Evolutionary conservation across 768 basidiomycete species (phyloP).

Genomic region (Boletus sensibilis): DNA sequence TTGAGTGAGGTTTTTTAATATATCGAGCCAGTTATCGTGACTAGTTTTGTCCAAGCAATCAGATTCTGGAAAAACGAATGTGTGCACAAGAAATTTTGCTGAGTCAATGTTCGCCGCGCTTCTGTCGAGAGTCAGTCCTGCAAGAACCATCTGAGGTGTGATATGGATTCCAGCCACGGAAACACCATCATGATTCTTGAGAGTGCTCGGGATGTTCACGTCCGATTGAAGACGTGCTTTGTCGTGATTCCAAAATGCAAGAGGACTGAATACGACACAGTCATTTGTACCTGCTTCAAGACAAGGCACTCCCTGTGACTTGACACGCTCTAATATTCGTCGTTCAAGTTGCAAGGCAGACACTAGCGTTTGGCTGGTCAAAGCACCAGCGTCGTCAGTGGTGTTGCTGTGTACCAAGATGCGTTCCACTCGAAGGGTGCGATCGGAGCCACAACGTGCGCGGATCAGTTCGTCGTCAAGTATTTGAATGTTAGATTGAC

Average conservation of each 20-base stretch:
- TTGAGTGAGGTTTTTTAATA: conserved; percentile 44
- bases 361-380: conserved; percentile 60
- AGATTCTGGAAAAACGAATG: conserved; percentile 78
- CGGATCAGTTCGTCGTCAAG: conserved; percentile 70
- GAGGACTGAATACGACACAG: conserved; percentile 73
- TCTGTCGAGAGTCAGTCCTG: conserved; percentile 58
- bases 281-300: conserved; percentile 49
- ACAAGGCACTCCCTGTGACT: conserved; percentile 48
- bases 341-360: conserved; percentile 66
- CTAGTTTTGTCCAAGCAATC: conserved; percentile 64
- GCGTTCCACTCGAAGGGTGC: conserved; percentile 74
- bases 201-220: conserved; percentile 54
- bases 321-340: conserved; percentile 46
- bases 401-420: conserved; percentile 61
- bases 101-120: conserved; percentile 53
- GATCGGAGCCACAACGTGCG: conserved; percentile 66
- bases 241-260: conserved; percentile 74
- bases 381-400: conserved; percentile 45
- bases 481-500: conserved; percentile 57
- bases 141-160: conserved; percentile 74
- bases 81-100: conserved; percentile 72
- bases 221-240: conserved; percentile 52
- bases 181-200: conserved; percentile 51
- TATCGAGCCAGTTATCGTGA: conserved; percentile 62
- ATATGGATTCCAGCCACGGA: conserved; percentile 64